A percentile compares a stretch with the other conserved stretches of the same genome.
Evolutionary conservation across 768 basidiomycete genomes (phyloP).

Genomic region (Paxillus rubicundulus): DNA sequence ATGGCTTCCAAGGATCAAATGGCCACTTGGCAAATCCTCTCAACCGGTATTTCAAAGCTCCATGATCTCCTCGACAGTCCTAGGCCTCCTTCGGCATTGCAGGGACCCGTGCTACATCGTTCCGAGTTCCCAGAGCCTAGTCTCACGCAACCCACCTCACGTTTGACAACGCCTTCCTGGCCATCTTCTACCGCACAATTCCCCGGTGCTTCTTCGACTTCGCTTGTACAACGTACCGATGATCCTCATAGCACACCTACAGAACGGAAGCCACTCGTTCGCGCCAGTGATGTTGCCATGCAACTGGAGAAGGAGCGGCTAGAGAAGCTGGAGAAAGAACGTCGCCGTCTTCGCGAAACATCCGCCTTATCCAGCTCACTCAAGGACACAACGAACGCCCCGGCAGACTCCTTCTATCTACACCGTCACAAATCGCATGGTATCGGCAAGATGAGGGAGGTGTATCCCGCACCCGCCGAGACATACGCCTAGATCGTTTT

Average conservation of each 20-base stretch:
- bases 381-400: constrained; percentile 29
- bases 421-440: constrained; percentile 15
- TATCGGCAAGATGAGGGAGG: constrained; percentile 15
- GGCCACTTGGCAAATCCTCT: constrained; percentile 16
- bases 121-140: constrained; percentile 26
- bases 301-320: constrained; percentile 47
- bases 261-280: constrained; percentile 36
- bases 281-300: constrained; percentile 54
- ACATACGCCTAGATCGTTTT: constrained; percentile 12
- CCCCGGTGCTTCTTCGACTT: constrained; percentile 18
- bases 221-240: constrained; percentile 11
- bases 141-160: constrained; percentile 21
- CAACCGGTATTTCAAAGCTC: constrained; percentile 37
- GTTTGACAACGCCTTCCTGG: constrained; percentile 20
- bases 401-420: constrained; percentile 16
- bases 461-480: constrained; percentile 13
- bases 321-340: constrained; percentile 33
- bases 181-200: constrained; percentile 21
- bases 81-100: constrained; percentile 39
- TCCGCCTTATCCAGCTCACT: constrained; percentile 18
- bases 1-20: constrained; percentile 28
- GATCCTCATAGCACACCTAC: constrained; percentile 4
- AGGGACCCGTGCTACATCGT: constrained; percentile 35
- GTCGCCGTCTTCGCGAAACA: constrained; percentile 25
- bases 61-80: constrained; percentile 48